phyloP scores from a whole-genome alignment of 768 basidiomycete species.

The Cystobasidium tubakii region DNA sequence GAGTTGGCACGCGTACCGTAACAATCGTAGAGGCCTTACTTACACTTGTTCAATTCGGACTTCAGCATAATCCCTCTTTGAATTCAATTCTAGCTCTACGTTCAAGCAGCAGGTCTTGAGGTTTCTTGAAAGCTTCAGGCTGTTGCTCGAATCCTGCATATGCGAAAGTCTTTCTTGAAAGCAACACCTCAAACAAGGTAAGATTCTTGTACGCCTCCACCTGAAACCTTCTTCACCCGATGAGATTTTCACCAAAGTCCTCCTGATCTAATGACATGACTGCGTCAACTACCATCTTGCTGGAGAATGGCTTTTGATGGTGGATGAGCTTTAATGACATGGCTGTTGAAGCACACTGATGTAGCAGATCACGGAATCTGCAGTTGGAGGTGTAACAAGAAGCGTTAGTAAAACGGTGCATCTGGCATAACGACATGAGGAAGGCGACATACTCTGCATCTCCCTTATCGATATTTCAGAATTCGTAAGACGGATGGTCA shows the following conservation, averaged over 20 bases:
- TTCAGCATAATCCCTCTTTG: slow-evolving; percentile 98
- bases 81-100: slow-evolving; percentile 95
- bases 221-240: slow-evolving; percentile 87
- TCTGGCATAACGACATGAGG: background rate
- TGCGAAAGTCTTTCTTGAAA: slow-evolving; percentile 99
- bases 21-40: slow-evolving; percentile 38
- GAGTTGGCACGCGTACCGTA: too few species aligned
- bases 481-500: too few species aligned
- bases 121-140: slow-evolving; percentile 95
- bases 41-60: slow-evolving; percentile 92
- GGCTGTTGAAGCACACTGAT: slow-evolving; percentile 97
- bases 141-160: slow-evolving; percentile 99
- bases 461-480: slow-evolving; percentile 79
- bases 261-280: slow-evolving; percentile 85
- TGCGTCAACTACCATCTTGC: slow-evolving; percentile 96
- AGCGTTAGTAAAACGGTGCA: background rate
- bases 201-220: slow-evolving; percentile 95
- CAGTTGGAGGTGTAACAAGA: slow-evolving; percentile 52
- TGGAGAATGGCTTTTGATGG: slow-evolving; percentile 97
- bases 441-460: slow-evolving; percentile 71
- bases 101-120: slow-evolving; percentile 93
- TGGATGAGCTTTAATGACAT: slow-evolving; percentile 99
- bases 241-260: slow-evolving; percentile 88
- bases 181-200: slow-evolving; percentile 81
- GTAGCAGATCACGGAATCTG: slow-evolving; percentile 82